These are phyloP conservation scores for Carallia pectinifolia DNA, from an alignment of 345 rosid genomes.

Conservation along the genomic window DNA sequence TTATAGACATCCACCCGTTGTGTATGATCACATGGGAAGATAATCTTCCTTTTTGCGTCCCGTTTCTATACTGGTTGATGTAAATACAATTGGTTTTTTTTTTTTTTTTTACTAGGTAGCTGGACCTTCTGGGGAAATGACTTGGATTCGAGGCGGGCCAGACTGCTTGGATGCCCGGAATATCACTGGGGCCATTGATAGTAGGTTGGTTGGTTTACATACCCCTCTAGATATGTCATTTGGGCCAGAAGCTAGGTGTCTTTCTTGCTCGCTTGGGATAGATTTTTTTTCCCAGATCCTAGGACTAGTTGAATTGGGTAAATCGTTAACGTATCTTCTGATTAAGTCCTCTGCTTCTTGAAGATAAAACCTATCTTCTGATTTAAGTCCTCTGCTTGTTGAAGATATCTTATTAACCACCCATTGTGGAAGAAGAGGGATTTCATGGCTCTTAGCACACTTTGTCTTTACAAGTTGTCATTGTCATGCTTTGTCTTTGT, in stretches of 20 bases:
- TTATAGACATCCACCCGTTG: too few relatives aligned
- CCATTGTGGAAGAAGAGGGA: too few relatives aligned
- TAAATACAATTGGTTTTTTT: background rate
- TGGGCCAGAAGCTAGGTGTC: constrained; percentile 3
- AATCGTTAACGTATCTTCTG: too few relatives aligned
- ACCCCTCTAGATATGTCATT: background rate
- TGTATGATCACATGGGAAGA: too few relatives aligned
- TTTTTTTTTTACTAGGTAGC: constrained; percentile 32
- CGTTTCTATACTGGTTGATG: too few relatives aligned
- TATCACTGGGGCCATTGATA: constrained; percentile 47
- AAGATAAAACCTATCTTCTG: too few relatives aligned
- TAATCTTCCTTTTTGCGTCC: too few relatives aligned
- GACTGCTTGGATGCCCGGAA: constrained; percentile 49
- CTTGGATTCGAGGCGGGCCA: constrained; percentile 64
- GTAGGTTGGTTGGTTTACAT: constrained; percentile 35
- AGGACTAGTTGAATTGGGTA: background rate
- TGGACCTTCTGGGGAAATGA: constrained; percentile 66
- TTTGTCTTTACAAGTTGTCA: background rate
- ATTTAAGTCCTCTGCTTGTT: too few relatives aligned
- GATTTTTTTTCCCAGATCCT: background rate
- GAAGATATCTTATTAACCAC: too few relatives aligned
- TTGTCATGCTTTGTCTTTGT: background rate
- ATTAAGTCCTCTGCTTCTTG: too few relatives aligned
- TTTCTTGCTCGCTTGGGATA: constrained; percentile 1
- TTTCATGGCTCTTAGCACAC: background rate